phyloP scores from a whole-genome alignment of 1,284 basidiomycete species.

The Fomitopsis betulina region DNA sequence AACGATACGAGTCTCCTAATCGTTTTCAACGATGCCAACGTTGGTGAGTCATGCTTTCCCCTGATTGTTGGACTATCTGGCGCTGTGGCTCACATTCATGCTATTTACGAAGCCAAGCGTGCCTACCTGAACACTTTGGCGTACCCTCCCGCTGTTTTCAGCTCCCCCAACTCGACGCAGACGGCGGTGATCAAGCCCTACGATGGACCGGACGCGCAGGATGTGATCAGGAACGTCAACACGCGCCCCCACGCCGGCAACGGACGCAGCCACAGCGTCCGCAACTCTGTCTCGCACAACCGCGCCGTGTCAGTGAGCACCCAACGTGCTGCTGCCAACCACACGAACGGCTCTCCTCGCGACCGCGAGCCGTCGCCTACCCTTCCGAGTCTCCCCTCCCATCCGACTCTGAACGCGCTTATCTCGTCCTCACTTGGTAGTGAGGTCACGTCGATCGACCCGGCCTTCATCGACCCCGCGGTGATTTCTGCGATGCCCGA shows the following conservation, averaged over 20 bases:
- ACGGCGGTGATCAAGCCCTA: conserved; percentile 76
- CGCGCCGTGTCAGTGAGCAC: conserved; percentile 51
- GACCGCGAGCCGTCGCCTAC: conserved; percentile 73
- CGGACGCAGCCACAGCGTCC: conserved; percentile 63
- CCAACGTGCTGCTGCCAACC: conserved; percentile 43
- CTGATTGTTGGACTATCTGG: not conserved
- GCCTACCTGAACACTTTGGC: conserved; percentile 89
- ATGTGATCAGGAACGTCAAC: conserved; percentile 87
- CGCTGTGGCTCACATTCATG: conserved; percentile 5
- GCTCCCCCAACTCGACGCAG: conserved; percentile 49
- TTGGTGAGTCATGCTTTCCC: conserved; percentile 53
- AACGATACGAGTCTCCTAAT: conserved; percentile 95
- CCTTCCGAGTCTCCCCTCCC: conserved; percentile 72
- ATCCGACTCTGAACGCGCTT: conserved; percentile 76
- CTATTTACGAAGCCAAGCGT: conserved; percentile 66
- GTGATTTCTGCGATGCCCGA: conserved; percentile 48
- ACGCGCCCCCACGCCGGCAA: conserved; percentile 60
- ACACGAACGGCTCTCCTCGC: conserved; percentile 33
- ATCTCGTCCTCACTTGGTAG: conserved; percentile 68
- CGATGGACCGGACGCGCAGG: conserved; percentile 89
- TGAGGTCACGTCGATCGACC: conserved; percentile 40
- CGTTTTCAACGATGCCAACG: conserved; percentile 84
- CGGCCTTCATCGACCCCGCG: conserved; percentile 50
- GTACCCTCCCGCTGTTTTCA: conserved; percentile 72
- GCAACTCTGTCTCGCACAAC: conserved; percentile 33